These are phyloP conservation scores for Aspergillus biplanus DNA, from an alignment of 495 filamentous ascomycete species.

Conservation along the genomic window DNA sequence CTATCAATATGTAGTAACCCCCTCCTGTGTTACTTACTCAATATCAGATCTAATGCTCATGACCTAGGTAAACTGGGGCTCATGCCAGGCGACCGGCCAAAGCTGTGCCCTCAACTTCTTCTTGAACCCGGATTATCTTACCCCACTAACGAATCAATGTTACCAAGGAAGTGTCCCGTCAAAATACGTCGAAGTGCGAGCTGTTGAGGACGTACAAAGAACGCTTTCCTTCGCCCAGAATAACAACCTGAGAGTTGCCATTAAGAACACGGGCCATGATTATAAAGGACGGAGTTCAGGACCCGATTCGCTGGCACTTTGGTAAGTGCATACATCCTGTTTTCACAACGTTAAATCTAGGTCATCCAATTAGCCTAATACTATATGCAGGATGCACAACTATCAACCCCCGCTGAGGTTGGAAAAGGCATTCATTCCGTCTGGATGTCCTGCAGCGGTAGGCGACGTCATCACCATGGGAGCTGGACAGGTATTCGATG, in stretches of 20 bases:
- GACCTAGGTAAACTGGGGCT: slow-evolving; percentile 20
- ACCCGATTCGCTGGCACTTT: slow-evolving; percentile 51
- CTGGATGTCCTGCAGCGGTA: slow-evolving; percentile 2
- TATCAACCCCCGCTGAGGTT: slow-evolving; percentile 5
- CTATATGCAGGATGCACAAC: slow-evolving; percentile 10
- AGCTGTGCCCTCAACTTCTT: slow-evolving; percentile 9
- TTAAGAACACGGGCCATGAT: slow-evolving; percentile 63
- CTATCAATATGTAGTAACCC: slow-evolving; percentile 14
- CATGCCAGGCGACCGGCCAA: slow-evolving; percentile 12
- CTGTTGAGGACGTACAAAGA: slow-evolving; percentile 21
- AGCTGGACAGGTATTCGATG: slow-evolving; percentile 52
- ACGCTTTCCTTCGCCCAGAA: slow-evolving; percentile 23
- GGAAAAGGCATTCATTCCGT: slow-evolving; percentile 4
- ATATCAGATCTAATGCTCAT: slow-evolving; percentile 39
- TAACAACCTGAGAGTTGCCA: slow-evolving; percentile 24
- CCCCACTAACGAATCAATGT: slow-evolving; percentile 9
- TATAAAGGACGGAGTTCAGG: slow-evolving; percentile 58
- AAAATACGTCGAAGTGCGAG: slow-evolving; percentile 23
- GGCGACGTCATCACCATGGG: slow-evolving; percentile 48
- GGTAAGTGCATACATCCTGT: slow-evolving; percentile 29
- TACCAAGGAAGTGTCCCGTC: slow-evolving; percentile 28
- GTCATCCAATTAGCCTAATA: not conserved
- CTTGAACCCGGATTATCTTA: slow-evolving; percentile 2
- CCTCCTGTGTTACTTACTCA: slow-evolving; percentile 40
- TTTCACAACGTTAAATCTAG: not conserved